A percentile compares a stretch with the other conserved stretches of the same genome.
Conservation (phyloP, 768 basidiomycete genomes). For the Hericium alpestre region DNA sequence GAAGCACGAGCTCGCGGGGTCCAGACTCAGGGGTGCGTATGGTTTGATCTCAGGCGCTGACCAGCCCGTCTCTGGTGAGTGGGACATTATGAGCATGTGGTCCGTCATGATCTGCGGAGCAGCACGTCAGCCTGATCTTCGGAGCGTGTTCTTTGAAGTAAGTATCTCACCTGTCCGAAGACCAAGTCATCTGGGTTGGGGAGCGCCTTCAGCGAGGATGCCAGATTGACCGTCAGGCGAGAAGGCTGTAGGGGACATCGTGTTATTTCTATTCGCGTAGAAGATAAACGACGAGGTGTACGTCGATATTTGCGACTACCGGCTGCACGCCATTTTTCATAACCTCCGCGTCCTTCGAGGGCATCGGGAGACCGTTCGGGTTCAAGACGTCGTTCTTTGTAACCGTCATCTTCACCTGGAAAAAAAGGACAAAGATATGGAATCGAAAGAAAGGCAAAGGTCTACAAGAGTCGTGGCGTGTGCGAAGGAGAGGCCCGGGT, state of each 20-base stretch:
- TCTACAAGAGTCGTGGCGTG: too few relatives aligned
- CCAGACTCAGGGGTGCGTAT: slow-evolving; percentile 48
- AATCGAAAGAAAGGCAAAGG: too few relatives aligned
- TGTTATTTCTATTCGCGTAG: background rate
- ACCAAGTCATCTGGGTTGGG: slow-evolving; percentile 35
- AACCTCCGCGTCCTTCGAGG: slow-evolving; percentile 3
- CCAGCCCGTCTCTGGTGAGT: slow-evolving; percentile 58
- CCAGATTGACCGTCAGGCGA: slow-evolving; percentile 37
- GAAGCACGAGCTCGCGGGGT: slow-evolving; percentile 44
- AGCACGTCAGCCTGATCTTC: background rate
- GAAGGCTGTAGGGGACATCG: slow-evolving; percentile 34
- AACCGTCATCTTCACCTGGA: too few relatives aligned
- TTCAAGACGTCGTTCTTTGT: background rate
- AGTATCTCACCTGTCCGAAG: slow-evolving; percentile 44
- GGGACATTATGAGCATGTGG: slow-evolving; percentile 68
- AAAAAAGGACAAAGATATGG: too few relatives aligned
- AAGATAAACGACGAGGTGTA: background rate
- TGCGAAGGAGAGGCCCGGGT: too few relatives aligned
- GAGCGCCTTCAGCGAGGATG: slow-evolving; percentile 39
- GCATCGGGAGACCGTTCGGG: slow-evolving; percentile 4
- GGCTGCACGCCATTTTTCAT: slow-evolving; percentile 9
- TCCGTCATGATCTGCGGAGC: slow-evolving; percentile 49
- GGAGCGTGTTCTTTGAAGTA: background rate
- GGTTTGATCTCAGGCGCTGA: slow-evolving; percentile 63
- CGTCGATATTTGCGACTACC: slow-evolving; percentile 8